Evolutionary conservation across 768 basidiomycete species (phyloP).

Genomic region (Amanita jacksonii): DNA sequence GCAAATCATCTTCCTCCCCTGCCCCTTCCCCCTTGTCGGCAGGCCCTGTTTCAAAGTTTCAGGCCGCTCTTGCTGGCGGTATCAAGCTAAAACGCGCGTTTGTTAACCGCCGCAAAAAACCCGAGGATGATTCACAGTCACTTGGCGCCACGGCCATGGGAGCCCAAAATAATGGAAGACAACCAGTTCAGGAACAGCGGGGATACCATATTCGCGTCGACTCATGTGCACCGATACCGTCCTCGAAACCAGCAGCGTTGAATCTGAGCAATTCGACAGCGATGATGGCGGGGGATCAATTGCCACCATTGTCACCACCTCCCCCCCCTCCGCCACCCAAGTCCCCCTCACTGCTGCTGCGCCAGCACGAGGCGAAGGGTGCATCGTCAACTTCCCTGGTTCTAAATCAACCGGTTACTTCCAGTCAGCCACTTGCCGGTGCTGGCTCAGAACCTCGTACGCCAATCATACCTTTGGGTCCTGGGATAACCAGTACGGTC

Average conservation of each 20-base stretch:
- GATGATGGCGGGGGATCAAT: constrained; percentile 10
- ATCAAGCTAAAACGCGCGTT: constrained; percentile 51
- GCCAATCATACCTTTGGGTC: constrained; percentile 48
- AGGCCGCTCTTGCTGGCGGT: constrained; percentile 33
- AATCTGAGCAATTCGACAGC: constrained; percentile 5
- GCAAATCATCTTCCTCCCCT: constrained; percentile 17
- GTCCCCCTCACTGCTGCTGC: constrained; percentile 17
- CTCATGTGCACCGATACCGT: background rate
- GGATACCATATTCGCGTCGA: constrained; percentile 6
- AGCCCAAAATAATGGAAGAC: background rate
- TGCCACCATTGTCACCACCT: constrained; percentile 15
- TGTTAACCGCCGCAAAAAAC: constrained; percentile 46
- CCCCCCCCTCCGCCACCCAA: constrained; percentile 31
- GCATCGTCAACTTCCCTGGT: constrained; percentile 12
- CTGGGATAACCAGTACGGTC: constrained; percentile 49
- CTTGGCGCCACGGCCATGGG: constrained; percentile 1
- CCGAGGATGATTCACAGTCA: constrained; percentile 29
- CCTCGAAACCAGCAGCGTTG: constrained; percentile 3
- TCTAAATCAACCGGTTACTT: constrained; percentile 3
- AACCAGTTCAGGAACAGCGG: background rate
- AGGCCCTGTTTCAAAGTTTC: constrained; percentile 20
- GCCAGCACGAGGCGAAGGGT: constrained; percentile 12
- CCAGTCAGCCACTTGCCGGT: background rate
- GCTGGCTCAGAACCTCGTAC: constrained; percentile 26
- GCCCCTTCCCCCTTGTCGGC: constrained; percentile 17